phyloP scores from a whole-genome alignment of 148 eudicot species.

The Beta vulgaris region DNA sequence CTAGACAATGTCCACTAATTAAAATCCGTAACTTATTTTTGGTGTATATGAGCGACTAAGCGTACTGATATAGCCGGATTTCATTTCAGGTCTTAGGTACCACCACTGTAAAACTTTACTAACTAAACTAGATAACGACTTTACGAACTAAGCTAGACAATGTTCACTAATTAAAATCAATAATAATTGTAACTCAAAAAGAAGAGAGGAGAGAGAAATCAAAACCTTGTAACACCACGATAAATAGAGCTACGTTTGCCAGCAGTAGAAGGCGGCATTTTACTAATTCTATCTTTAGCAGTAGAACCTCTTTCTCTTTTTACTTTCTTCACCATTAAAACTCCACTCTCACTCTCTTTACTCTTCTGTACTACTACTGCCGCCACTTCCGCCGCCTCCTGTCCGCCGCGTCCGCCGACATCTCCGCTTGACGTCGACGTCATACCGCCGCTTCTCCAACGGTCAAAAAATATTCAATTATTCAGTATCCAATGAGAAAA shows the following conservation, averaged over 20 bases:
- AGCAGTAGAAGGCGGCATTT: constrained; percentile 97
- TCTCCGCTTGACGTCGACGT: constrained; percentile 35
- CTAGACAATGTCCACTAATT: no score
- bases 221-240: constrained; percentile 93
- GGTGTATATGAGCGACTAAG: no score
- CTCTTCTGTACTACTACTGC: constrained; percentile 37
- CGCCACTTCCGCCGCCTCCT: constrained; percentile 32
- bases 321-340: constrained; percentile 50
- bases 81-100: no score
- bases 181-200: not conserved
- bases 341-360: constrained; percentile 24
- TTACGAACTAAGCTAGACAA: no score
- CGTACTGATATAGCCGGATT: no score
- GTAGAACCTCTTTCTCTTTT: constrained; percentile 88
- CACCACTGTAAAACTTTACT: no score
- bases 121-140: no score
- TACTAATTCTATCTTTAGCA: constrained; percentile 94
- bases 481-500: no score
- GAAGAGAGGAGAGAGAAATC: not conserved
- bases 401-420: constrained; percentile 20
- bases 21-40: no score
- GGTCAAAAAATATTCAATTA: constrained; percentile 1
- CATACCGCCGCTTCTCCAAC: constrained; percentile 18
- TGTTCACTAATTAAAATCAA: not conserved
- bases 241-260: constrained; percentile 99